Conservation (phyloP, 306 rosid genomes). For the Sindora glabra region DNA sequence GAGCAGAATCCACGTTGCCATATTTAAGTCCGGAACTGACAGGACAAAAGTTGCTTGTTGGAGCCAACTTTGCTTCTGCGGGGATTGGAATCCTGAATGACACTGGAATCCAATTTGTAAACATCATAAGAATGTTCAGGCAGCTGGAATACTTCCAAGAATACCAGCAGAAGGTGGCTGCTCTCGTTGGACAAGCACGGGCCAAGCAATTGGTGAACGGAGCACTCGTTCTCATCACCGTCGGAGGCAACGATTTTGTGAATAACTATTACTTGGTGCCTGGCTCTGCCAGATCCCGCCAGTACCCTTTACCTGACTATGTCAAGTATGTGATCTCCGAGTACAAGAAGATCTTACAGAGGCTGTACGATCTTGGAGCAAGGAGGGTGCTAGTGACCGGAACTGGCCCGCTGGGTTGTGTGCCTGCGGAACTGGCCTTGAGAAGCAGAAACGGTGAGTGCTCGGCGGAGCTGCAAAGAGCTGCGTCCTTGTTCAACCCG, state of each 20-base stretch:
- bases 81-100: conserved; percentile 90
- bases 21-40: conserved; percentile 56
- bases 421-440: conserved; percentile 72
- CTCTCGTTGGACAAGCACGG: conserved; percentile 33
- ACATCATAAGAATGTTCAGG: conserved; percentile 54
- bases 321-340: conserved; percentile 54
- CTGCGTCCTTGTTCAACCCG: conserved; percentile 54
- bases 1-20: conserved; percentile 59
- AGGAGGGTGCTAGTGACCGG: conserved; percentile 77
- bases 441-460: conserved; percentile 49
- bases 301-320: conserved; percentile 47
- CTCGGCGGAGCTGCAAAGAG: conserved; percentile 42
- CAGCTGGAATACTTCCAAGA: conserved; percentile 49
- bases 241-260: conserved; percentile 86
- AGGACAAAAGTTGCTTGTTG: conserved; percentile 53
- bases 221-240: conserved; percentile 55
- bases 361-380: conserved; percentile 49
- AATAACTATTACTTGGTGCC: conserved; percentile 79
- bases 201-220: conserved; percentile 31
- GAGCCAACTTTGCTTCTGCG: conserved; percentile 93
- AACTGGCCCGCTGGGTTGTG: conserved; percentile 86
- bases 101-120: conserved; percentile 82
- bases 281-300: conserved; percentile 71
- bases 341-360: conserved; percentile 44
- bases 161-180: conserved; percentile 48